These are phyloP conservation scores for Kockiozyma suomiensis DNA, from an alignment of 805 yeast genomes.

Conservation along the genomic window DNA sequence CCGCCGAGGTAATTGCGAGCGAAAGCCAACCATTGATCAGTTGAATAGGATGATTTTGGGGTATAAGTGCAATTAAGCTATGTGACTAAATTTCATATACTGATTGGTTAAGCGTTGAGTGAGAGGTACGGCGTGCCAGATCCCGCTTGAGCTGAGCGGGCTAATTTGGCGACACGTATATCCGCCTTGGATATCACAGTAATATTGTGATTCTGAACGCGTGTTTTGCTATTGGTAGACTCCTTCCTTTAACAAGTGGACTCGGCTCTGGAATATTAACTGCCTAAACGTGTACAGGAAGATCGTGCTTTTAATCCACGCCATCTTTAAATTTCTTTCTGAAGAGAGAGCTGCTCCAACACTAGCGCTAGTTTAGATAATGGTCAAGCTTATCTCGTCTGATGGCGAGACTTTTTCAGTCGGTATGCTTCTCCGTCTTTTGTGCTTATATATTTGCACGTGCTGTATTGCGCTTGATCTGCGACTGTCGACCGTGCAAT, in stretches of 20 bases:
- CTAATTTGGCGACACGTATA: neutral
- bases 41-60: too few relatives aligned
- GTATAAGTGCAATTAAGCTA: too few relatives aligned
- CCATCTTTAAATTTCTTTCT: neutral
- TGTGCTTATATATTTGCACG: too few relatives aligned
- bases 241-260: too few relatives aligned
- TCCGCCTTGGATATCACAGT: neutral
- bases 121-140: too few relatives aligned
- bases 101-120: too few relatives aligned
- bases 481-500: neutral
- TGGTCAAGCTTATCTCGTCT: constrained; percentile 60
- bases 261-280: too few relatives aligned
- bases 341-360: neutral
- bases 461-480: neutral
- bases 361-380: constrained; percentile 4
- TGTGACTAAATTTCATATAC: too few relatives aligned
- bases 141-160: too few relatives aligned
- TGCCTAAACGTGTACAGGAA: too few relatives aligned
- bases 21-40: too few relatives aligned
- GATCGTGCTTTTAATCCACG: neutral
- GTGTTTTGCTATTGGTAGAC: constrained; percentile 8
- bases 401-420: constrained; percentile 81
- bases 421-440: constrained; percentile 45
- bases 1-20: neutral
- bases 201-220: neutral